Evolutionary conservation across 2,329 filamentous ascomycete species (phyloP).

Genomic region (Tolypocladium tropicale): DNA sequence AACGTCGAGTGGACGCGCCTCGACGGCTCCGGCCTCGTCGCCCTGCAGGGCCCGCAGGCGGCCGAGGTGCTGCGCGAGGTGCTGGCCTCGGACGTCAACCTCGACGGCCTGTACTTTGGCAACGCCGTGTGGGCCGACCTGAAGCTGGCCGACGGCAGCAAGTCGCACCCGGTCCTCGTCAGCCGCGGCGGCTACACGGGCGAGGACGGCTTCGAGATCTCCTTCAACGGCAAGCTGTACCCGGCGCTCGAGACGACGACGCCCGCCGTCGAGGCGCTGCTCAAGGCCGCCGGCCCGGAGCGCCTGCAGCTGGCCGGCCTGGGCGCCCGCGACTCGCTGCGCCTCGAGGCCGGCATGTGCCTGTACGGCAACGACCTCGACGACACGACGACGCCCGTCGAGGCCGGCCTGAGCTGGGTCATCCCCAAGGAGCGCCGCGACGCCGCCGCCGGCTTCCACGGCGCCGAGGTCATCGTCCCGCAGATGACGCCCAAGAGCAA

Average conservation of each 20-base stretch:
- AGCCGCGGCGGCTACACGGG: conserved; percentile 92
- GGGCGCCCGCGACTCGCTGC: conserved; percentile 81
- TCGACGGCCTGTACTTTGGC: conserved; percentile 74
- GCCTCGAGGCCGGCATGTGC: conserved; percentile 96
- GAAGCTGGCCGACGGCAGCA: conserved; percentile 41
- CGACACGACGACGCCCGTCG: conserved; percentile 55
- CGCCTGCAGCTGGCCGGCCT: conserved; percentile 72
- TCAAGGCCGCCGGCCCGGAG: conserved; percentile 50
- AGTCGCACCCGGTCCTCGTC: conserved; percentile 45
- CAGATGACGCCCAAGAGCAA: conserved; percentile 68
- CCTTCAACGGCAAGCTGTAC: conserved; percentile 45
- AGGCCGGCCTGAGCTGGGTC: conserved; percentile 60
- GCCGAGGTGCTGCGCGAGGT: conserved; percentile 56
- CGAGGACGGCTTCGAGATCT: conserved; percentile 97
- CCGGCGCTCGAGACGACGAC: conserved; percentile 30
- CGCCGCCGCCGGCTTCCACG: conserved; percentile 70
- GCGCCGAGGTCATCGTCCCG: conserved; percentile 63
- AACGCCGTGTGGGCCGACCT: conserved; percentile 58
- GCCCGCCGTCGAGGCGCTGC: conserved; percentile 56
- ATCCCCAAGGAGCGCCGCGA: conserved; percentile 66
- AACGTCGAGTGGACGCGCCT: conserved; percentile 58
- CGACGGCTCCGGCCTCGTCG: conserved; percentile 67
- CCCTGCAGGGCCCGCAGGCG: conserved; percentile 78
- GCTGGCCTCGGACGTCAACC: conserved; percentile 43
- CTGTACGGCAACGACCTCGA: conserved; percentile 98